These are phyloP conservation scores for Mucor lusitanicus DNA, from an alignment of 371 early-diverging fungal species.

Conservation along the genomic window DNA sequence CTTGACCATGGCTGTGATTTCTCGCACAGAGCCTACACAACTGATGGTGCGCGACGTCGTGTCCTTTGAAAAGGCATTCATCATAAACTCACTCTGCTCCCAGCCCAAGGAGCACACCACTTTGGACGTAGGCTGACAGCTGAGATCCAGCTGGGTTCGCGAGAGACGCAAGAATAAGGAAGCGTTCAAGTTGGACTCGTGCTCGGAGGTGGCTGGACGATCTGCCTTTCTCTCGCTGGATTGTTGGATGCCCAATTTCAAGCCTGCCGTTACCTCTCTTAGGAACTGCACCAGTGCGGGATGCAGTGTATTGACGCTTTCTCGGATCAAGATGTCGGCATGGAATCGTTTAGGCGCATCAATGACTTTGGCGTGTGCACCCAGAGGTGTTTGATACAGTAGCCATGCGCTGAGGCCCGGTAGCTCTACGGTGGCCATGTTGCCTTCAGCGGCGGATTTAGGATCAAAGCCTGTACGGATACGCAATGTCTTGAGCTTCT, in stretches of 20 bases:
- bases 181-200: constrained; percentile 34
- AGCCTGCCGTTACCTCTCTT: constrained; percentile 63
- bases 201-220: constrained; percentile 11
- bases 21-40: constrained; percentile 61
- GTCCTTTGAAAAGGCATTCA: constrained; percentile 45
- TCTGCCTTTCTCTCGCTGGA: constrained; percentile 46
- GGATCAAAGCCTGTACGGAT: constrained; percentile 17
- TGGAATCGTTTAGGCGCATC: constrained; percentile 58
- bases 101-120: constrained; percentile 72
- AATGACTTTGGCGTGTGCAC: constrained; percentile 40
- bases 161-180: constrained; percentile 60
- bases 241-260: constrained; percentile 67
- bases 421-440: constrained; percentile 62
- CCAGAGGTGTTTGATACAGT: constrained; percentile 64
- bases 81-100: constrained; percentile 73
- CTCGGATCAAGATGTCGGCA: constrained; percentile 71
- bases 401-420: constrained; percentile 71
- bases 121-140: constrained; percentile 79
- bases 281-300: constrained; percentile 77
- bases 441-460: constrained; percentile 28
- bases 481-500: constrained; percentile 14
- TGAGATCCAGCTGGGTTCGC: constrained; percentile 71
- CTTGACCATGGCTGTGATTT: constrained; percentile 65
- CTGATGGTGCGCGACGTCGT: constrained; percentile 54
- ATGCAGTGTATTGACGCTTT: constrained; percentile 77